These are phyloP conservation scores for Talaromyces adpressus DNA, from an alignment of 495 filamentous ascomycete species.

Conservation along the genomic window DNA sequence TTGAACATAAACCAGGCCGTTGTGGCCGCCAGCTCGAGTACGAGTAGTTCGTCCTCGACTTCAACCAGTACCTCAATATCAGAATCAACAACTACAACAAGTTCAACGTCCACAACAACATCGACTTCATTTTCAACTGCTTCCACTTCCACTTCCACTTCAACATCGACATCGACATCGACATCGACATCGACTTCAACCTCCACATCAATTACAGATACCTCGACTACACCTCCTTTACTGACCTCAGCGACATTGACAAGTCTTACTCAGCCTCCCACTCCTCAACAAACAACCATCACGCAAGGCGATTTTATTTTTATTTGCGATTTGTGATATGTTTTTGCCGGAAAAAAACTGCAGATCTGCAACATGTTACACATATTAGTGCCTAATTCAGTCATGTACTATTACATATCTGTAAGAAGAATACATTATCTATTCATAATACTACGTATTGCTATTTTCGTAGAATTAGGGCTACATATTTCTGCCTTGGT, in stretches of 20 bases:
- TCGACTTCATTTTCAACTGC: neutral
- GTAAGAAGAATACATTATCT: neutral
- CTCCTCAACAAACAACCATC: conserved; percentile 5
- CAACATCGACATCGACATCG: neutral
- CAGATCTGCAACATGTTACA: neutral
- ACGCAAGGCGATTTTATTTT: conserved; percentile 8
- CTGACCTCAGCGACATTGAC: neutral
- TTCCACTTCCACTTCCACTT: neutral
- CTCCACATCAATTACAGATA: neutral
- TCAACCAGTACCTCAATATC: conserved; percentile 2
- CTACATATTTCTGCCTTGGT: neutral
- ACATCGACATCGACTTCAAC: neutral
- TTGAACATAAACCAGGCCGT: neutral
- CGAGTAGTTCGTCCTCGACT: conserved; percentile 1
- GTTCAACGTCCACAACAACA: neutral
- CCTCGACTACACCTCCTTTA: neutral
- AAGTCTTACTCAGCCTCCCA: neutral
- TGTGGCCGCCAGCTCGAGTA: neutral
- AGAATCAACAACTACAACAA: neutral
- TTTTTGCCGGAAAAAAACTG: neutral
- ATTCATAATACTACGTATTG: neutral
- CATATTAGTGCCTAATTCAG: neutral
- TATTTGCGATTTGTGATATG: neutral
- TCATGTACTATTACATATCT: neutral
- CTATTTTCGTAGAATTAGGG: neutral